Evolutionary conservation across 495 filamentous ascomycete species (phyloP).

Genomic region (Hyaloscypha bicolor): DNA sequence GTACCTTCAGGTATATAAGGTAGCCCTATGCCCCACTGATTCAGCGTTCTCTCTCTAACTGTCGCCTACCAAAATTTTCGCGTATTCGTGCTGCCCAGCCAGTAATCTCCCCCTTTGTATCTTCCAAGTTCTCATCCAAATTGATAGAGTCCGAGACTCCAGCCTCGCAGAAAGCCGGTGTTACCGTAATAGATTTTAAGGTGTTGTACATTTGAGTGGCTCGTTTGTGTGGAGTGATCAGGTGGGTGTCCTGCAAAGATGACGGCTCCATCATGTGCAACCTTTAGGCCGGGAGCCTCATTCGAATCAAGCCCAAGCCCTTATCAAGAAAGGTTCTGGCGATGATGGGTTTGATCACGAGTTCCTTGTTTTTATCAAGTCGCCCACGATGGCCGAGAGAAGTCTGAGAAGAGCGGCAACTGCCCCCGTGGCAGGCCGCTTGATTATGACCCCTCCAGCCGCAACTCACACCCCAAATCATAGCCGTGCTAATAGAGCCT

Average conservation of each 20-base stretch:
- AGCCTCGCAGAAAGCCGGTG: conserved; percentile 16
- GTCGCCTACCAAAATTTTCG: not conserved
- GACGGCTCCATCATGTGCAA: not conserved
- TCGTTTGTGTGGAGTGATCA: not conserved
- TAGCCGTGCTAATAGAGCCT: not conserved
- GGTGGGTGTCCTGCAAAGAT: conserved; percentile 1
- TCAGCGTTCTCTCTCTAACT: not conserved
- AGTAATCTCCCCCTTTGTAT: not conserved
- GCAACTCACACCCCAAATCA: not conserved
- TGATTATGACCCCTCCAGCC: not conserved
- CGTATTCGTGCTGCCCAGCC: not conserved
- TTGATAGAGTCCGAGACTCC: not conserved
- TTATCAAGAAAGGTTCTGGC: not conserved
- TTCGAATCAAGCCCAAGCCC: not conserved
- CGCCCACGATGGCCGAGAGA: not conserved
- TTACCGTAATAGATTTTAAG: conserved; percentile 2
- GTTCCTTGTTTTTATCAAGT: not conserved
- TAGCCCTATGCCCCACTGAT: not conserved
- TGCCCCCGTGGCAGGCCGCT: not conserved
- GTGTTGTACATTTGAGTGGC: not conserved
- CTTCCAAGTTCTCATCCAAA: not conserved
- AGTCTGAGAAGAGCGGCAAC: conserved; percentile 3
- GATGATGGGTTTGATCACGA: not conserved
- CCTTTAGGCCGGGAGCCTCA: conserved; percentile 3
- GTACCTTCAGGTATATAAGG: not conserved